phyloP scores from a whole-genome alignment of 192 early-diverging fungal species.

The Geranomyces variabilis region DNA sequence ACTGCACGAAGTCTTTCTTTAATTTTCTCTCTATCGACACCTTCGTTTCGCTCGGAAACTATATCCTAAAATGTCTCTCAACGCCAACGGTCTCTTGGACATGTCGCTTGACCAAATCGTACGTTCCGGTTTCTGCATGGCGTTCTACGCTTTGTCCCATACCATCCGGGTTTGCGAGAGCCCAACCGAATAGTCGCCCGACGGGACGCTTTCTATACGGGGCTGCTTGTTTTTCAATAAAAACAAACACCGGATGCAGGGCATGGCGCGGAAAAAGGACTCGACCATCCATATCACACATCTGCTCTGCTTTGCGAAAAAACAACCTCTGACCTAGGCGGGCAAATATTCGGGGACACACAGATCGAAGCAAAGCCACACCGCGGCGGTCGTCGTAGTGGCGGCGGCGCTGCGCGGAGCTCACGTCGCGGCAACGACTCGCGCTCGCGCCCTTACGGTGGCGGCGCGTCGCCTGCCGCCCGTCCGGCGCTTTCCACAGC shows the following conservation, averaged over 20 bases:
- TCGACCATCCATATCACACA: background rate
- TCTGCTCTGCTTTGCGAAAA: background rate
- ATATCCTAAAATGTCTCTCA: conserved; percentile 7
- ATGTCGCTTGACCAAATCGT: conserved; percentile 48
- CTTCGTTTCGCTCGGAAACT: no score
- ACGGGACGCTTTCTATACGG: background rate
- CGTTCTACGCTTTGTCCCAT: background rate
- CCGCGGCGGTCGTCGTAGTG: conserved; percentile 20
- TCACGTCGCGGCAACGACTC: conserved; percentile 6
- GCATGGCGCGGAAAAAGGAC: background rate
- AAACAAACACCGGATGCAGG: background rate
- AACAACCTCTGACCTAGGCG: background rate
- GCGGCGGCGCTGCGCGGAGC: conserved; percentile 32
- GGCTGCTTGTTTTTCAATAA: background rate
- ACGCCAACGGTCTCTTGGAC: conserved; percentile 19
- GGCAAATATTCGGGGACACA: background rate
- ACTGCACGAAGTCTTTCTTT: no score
- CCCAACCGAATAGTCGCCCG: background rate
- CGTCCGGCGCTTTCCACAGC: conserved; percentile 13
- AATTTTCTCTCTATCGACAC: no score
- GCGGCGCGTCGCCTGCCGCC: background rate
- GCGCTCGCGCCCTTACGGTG: conserved; percentile 23
- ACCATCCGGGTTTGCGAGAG: background rate
- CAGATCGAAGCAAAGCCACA: conserved; percentile 31
- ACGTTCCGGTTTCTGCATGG: conserved; percentile 14